Conservation (phyloP, 2,329 filamentous ascomycete genomes). For the Aspergillus piperis region DNA sequence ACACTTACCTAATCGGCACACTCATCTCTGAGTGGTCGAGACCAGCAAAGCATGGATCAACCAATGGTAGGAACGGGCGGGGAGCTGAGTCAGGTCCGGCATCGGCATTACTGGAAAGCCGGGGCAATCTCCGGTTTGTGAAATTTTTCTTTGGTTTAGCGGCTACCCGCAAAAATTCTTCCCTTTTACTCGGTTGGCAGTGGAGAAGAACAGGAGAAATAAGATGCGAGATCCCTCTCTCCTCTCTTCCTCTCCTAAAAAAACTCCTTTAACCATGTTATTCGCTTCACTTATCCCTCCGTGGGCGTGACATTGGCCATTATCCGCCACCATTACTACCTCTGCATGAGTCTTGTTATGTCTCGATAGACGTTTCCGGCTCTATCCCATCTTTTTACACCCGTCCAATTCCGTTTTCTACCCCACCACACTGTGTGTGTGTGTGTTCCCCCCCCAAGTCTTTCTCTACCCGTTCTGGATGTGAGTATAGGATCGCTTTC, state of each 20-base stretch:
- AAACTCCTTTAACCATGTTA: constrained; percentile 28
- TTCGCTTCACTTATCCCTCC: constrained; percentile 24
- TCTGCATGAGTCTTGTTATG: constrained; percentile 21
- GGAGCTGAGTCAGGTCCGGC: constrained; percentile 5
- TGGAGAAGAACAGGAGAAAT: constrained; percentile 20
- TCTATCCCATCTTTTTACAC: constrained; percentile 15
- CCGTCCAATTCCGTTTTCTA: constrained; percentile 7
- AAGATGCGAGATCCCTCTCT: constrained; percentile 16
- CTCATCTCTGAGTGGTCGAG: neutral
- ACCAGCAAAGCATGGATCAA: neutral
- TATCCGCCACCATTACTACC: constrained; percentile 10
- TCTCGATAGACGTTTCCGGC: constrained; percentile 20
- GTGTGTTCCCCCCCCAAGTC: constrained; percentile 15
- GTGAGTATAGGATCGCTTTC: constrained; percentile 25
- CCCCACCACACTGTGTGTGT: constrained; percentile 23
- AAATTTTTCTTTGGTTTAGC: constrained; percentile 22
- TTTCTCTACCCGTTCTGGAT: constrained; percentile 14
- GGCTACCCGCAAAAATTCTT: constrained; percentile 23
- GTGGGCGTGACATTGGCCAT: constrained; percentile 23
- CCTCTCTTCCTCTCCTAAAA: constrained; percentile 20
- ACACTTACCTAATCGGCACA: no score
- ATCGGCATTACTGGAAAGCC: neutral
- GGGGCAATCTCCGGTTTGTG: constrained; percentile 11
- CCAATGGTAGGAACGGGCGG: neutral
- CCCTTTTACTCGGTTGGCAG: constrained; percentile 10